A percentile compares a stretch with the other conserved stretches of the same genome.
Conservation (phyloP, 208 protist species). For the Acanthamoeba royreba region DNA sequence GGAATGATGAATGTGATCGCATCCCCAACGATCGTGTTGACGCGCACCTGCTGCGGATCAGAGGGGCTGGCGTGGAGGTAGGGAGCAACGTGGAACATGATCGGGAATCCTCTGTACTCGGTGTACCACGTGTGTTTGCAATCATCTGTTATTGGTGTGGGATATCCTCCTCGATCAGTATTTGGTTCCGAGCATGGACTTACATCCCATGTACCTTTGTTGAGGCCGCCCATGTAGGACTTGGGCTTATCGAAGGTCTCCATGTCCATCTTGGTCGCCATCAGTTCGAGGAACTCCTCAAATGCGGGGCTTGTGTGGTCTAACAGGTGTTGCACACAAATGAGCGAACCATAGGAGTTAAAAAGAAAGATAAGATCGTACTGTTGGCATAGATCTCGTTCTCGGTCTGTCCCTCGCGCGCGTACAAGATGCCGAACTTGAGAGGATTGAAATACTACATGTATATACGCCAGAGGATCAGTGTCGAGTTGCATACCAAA, state of each 20-base stretch:
- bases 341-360: neutral
- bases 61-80: slow-evolving; percentile 5
- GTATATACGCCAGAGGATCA: neutral
- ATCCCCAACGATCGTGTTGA: too few species aligned
- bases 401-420: neutral
- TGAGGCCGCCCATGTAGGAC: neutral
- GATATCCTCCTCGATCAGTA: neutral
- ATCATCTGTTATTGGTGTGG: neutral
- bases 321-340: neutral
- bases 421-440: neutral
- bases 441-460: neutral
- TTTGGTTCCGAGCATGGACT: neutral
- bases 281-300: neutral
- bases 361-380: neutral
- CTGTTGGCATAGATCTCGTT: slow-evolving; percentile 25
- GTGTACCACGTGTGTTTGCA: slow-evolving; percentile 4
- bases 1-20: too few species aligned
- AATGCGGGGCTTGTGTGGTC: neutral
- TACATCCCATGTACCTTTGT: neutral
- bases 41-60: neutral
- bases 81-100: slow-evolving; percentile 26
- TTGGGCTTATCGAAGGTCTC: neutral
- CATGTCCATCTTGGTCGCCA: slow-evolving; percentile 5
- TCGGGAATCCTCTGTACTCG: neutral
- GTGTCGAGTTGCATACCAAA: neutral